Conservation (phyloP, 192 early-diverging fungal genomes). For the Glomus cerebriforme region DNA sequence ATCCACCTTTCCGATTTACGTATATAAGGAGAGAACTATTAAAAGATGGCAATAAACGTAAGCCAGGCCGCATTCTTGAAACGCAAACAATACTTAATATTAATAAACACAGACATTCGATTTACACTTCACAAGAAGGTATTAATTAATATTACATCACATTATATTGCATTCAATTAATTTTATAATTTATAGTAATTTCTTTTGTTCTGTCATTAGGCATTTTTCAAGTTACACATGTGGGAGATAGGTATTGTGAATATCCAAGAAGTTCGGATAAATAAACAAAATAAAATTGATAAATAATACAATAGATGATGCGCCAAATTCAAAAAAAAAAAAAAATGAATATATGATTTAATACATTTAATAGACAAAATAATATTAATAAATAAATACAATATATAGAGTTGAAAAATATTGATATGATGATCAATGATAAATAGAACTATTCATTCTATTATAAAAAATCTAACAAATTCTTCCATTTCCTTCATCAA, state of each 20-base stretch:
- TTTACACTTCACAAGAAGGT: constrained; percentile 47
- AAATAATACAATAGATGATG: background rate
- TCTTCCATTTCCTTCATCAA: too few species aligned
- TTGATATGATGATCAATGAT: too few species aligned
- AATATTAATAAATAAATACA: too few species aligned
- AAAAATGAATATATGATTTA: too few species aligned
- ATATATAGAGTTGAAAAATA: too few species aligned
- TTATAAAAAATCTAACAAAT: too few species aligned
- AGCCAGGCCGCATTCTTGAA: constrained; percentile 41
- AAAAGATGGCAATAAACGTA: constrained; percentile 34
- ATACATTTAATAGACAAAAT: too few species aligned
- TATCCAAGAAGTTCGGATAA: constrained; percentile 18
- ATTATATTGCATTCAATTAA: background rate
- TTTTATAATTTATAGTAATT: background rate
- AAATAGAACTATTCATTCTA: too few species aligned
- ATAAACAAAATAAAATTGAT: too few species aligned
- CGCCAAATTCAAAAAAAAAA: background rate
- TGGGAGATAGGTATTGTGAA: constrained; percentile 28
- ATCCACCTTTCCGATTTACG: constrained; percentile 49
- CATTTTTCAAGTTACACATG: constrained; percentile 30
- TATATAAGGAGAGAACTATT: constrained; percentile 46
- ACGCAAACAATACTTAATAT: constrained; percentile 41
- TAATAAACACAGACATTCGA: constrained; percentile 36
- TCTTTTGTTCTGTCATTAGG: background rate
- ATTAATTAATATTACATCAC: constrained; percentile 1